phyloP scores from a whole-genome alignment of 2,329 filamentous ascomycete genomes.

The Epicoccum sorghinum region DNA sequence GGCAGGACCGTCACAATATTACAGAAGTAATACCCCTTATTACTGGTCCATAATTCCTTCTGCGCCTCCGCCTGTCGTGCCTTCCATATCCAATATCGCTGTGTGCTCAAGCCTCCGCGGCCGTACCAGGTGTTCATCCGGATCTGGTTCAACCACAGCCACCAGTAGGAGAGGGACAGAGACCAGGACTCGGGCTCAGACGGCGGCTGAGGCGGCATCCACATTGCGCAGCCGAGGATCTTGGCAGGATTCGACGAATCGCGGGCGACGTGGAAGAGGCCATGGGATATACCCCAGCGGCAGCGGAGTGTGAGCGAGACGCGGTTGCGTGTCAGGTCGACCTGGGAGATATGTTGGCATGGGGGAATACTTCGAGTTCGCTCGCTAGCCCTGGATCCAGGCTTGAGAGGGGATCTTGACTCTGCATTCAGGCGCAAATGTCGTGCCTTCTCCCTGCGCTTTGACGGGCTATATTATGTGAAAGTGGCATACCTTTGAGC shows the following conservation, averaged over 20 bases:
- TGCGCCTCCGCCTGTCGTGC: slow-evolving; percentile 67
- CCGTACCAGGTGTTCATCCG: slow-evolving; percentile 72
- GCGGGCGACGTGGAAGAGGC: slow-evolving; percentile 72
- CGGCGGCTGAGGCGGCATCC: slow-evolving; percentile 64
- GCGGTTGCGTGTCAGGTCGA: slow-evolving; percentile 65
- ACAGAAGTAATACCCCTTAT: slow-evolving; percentile 74
- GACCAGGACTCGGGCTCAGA: slow-evolving; percentile 62
- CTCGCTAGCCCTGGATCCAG: too few relatives aligned
- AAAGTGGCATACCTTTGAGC: slow-evolving; percentile 54
- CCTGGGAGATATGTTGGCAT: slow-evolving; percentile 49
- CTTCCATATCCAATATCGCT: slow-evolving; percentile 77
- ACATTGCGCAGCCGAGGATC: slow-evolving; percentile 74
- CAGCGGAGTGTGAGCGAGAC: slow-evolving; percentile 69
- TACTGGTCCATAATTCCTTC: slow-evolving; percentile 67
- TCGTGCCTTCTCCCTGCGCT: not conserved
- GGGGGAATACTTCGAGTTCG: too few relatives aligned
- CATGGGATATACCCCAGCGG: slow-evolving; percentile 72
- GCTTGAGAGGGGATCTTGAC: too few relatives aligned
- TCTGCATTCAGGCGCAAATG: slow-evolving; percentile 2
- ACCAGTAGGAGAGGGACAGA: slow-evolving; percentile 68
- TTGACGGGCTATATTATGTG: too few relatives aligned
- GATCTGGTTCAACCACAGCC: slow-evolving; percentile 69
- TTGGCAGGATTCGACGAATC: slow-evolving; percentile 57
- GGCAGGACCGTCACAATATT: slow-evolving; percentile 75
- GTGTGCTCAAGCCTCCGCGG: slow-evolving; percentile 69